Base-by-base conservation (phyloP, 371 early-diverging fungal species). In the Syncephalis fuscata region DNA sequence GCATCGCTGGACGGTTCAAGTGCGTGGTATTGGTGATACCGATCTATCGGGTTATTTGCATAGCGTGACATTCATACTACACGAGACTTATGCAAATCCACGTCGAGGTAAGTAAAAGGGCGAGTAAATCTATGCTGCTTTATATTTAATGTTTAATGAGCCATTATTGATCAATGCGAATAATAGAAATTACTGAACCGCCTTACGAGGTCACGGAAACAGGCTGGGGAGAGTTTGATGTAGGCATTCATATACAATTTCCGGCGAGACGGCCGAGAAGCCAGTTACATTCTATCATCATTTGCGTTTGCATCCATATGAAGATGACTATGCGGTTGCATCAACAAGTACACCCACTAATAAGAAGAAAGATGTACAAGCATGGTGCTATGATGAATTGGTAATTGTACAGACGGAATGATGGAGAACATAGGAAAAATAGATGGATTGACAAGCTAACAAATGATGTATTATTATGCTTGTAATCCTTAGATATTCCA, bases 191-290 rank as follows among this genome's bases (percentile, higher is more conserved):
- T 24, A 85, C 85, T 46, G 70, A 78, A 36, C 80, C 81, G 14
- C 98, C 97, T 0, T 98, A 85, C 56, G 93, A 94, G 59, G 74
- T 95, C 14, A 69, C 71, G 41, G 96, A 97, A 61, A 89, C 89
- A 9, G 98, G 92, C 20, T 99, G 99, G 99, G 99, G 99, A 56
- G 97, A 99, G 67, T 99, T 99, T 60, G 95, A 92, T 43, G 84
- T 96, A 32, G 71, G 78, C 44, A 92, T 98, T 57, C 87, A 87
- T 61, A 76, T 99, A 26, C 73, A 76, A 52, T 87, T 92, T 57
- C 75, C 78, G 16, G 63, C 70, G 73, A 68, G 36, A 64, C 82
- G n/a, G 70, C 70, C 37, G 93, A 92, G 54, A 87, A 86, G 57
- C 78, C 82, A 14, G 72, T 90, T 16, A 68, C 73, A 19, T 62